Base-by-base conservation (phyloP, 805 yeast species). In the Saturnispora bothae region DNA sequence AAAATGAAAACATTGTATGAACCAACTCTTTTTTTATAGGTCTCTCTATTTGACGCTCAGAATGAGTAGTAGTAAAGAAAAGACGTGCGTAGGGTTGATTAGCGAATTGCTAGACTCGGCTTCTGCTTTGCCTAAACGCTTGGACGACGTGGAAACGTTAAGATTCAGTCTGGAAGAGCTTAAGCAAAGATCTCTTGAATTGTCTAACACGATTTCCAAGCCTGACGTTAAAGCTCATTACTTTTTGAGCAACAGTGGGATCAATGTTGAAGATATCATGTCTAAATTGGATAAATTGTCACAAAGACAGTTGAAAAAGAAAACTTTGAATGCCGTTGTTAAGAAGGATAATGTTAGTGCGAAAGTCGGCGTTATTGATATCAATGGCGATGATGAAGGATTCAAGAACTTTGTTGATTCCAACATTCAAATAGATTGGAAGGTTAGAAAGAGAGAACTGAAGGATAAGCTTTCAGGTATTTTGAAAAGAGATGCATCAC, bases 161-260 rank as follows among this genome's bases (percentile, higher is more conserved):
- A 85, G 83, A 56, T 66, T 86, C 44, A 83, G 94, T 17, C 68
- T 86, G 40, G 71, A 69, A 43, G 96, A 88, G 62, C 73, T 89
- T 53, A 76, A 76, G 48, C 71, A 76, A 48, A 73, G 79, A 43
- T 78, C 89, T 0, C 65, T 64, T 38, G 71, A 66, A 33, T 62
- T 79, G 49, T 65, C 85, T 39, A 51, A 46, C 43, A 48, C 50
- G 8, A 57, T 61, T 31, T 66, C 65, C 18, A 10, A 9, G 16
- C 5, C 18, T 4, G 69, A 62, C 50, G 78, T 85, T 3, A 78
- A 76, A 50, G 92, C 83, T 2, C 97, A 92, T 53, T 92, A 92
- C 56, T 63, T 92, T 28, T 64, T 89, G 31, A 95, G 96, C 5
- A 83, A 88, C 1, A 80, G 89, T 51, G 96, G 96, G 1, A 71